These are phyloP conservation scores for Dichomitus squalens DNA, from an alignment of 1,284 basidiomycete species.

Conservation along the genomic window DNA sequence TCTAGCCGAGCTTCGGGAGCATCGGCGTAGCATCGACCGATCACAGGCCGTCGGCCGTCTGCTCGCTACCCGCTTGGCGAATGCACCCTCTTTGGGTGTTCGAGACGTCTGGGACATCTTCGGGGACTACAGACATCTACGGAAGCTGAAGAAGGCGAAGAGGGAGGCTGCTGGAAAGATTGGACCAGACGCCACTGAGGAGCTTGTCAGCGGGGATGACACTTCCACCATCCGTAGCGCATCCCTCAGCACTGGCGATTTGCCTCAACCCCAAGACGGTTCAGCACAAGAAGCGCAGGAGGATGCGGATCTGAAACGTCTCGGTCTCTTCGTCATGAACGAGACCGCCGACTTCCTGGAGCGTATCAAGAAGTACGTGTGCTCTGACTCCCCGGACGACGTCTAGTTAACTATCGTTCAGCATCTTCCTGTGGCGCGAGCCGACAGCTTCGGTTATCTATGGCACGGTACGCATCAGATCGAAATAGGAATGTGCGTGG, in stretches of 20 bases:
- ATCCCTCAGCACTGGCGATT: slow-evolving; percentile 34
- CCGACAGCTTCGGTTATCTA: slow-evolving; percentile 44
- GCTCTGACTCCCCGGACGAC: neutral
- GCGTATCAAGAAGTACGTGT: slow-evolving; percentile 65
- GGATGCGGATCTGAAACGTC: slow-evolving; percentile 48
- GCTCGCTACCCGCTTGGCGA: slow-evolving; percentile 47
- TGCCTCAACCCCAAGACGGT: slow-evolving; percentile 28
- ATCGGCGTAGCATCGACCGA: slow-evolving; percentile 47
- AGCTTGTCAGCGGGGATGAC: slow-evolving; percentile 2
- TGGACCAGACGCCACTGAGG: neutral
- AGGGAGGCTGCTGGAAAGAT: slow-evolving; percentile 10
- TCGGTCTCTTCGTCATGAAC: slow-evolving; percentile 43
- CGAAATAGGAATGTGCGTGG: neutral
- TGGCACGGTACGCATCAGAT: neutral
- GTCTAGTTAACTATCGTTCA: slow-evolving; percentile 28
- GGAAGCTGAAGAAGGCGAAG: slow-evolving; percentile 31
- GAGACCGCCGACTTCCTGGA: slow-evolving; percentile 66
- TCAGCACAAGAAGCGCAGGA: slow-evolving; percentile 30
- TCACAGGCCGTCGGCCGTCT: slow-evolving; percentile 56
- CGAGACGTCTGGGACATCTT: slow-evolving; percentile 57
- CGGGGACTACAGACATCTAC: slow-evolving; percentile 36
- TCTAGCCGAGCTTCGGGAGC: slow-evolving; percentile 51
- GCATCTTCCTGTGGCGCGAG: slow-evolving; percentile 66
- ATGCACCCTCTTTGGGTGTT: slow-evolving; percentile 47
- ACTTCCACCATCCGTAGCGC: slow-evolving; percentile 12